Base-by-base conservation (phyloP, 306 rosid genomes). In the Ormosia emarginata region DNA sequence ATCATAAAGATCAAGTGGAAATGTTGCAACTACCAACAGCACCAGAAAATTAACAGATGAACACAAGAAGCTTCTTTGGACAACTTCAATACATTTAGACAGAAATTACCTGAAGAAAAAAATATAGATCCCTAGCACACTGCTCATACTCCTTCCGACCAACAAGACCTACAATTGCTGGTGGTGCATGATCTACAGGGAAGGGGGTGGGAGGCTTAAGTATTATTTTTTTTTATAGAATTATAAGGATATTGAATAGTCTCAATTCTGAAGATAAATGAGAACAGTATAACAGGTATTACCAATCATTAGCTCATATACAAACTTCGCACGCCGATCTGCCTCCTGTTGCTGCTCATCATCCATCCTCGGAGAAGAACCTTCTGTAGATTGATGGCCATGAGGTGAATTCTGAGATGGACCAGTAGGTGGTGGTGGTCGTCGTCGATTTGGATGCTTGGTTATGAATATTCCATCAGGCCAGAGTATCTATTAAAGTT, bases 401-500 rank as follows among this genome's bases (percentile, higher is more conserved):
- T 52, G 79, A 70, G 89, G 85, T 57, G 90, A 92, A 57, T 61
- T 85, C 71, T 82, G 92, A 7, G 92, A 53, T 82, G 86, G 43
- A 70, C 83, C 89, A 5, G 83, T 10, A 17, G 86, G 82, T 52
- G 83, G 32, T 8, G 92, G 46, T 44, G 88, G 91, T 8, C 84
- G 89, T 71, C 87, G 82, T 62, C 95, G 90, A 79, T 91, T 93
- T 72, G 97, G 99, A 88, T 91, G 99, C 86, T 96, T 96, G 81
- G 88, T 92, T 82, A 96, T 68, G 86, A 96, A 96, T 82, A 96
- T 88, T 80, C 99, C 99, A 88, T 91, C 99, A 75, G 98, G 98
- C 99, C 99, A 93, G 44, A 96, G 91, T 74, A 96, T 93, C 99
- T 95, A 55, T 61, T 47, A 7, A 85, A 79, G 79, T 63, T 71